phyloP scores from a whole-genome alignment of 2,329 filamentous ascomycete species.

The Alternaria gaisen region DNA sequence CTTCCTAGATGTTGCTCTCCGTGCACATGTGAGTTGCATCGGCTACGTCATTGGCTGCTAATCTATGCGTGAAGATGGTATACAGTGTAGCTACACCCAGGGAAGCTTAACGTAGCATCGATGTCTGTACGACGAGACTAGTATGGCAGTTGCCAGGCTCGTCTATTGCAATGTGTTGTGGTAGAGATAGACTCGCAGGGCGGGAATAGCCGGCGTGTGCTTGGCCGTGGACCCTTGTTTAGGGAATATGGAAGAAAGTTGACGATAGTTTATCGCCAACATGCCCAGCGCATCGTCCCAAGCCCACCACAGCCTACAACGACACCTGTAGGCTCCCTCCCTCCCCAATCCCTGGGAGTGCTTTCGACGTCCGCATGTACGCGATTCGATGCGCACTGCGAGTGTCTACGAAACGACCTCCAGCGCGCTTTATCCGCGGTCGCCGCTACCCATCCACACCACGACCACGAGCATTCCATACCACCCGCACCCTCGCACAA shows the following conservation, averaged over 20 bases:
- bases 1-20: background rate
- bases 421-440: conserved; percentile 48
- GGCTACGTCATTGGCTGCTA: background rate
- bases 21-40: background rate
- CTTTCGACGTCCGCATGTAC: conserved; percentile 51
- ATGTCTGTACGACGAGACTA: background rate
- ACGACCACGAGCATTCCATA: conserved; percentile 47
- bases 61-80: background rate
- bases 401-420: conserved; percentile 50
- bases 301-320: conserved; percentile 21
- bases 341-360: conserved; percentile 25
- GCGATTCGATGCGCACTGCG: conserved; percentile 53
- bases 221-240: conserved; percentile 25
- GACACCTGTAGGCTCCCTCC: conserved; percentile 28
- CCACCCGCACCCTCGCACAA: conserved; percentile 39
- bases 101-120: too few relatives aligned
- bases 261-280: conserved; percentile 21
- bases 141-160: background rate
- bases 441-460: conserved; percentile 46
- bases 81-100: background rate
- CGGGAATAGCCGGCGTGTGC: conserved; percentile 14
- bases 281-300: conserved; percentile 29
- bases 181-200: background rate
- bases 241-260: conserved; percentile 30
- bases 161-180: background rate